Evolutionary conservation across 441 rosid genomes (phyloP).

Genomic region (Dalechampia spathulata): DNA sequence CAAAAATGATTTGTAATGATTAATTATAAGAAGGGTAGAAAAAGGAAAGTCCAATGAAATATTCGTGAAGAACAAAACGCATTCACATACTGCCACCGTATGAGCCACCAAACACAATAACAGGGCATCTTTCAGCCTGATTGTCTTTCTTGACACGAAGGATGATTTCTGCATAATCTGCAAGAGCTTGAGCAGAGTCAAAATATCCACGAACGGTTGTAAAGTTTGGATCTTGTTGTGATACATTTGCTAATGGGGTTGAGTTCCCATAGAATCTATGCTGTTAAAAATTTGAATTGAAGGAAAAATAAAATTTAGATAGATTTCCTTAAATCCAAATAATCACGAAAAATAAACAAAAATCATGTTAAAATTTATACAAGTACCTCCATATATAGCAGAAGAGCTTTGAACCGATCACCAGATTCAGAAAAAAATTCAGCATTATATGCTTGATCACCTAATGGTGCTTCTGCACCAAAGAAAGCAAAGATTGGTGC

Average conservation of each 20-base stretch:
- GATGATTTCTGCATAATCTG: slow-evolving; percentile 66
- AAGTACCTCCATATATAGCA: slow-evolving; percentile 60
- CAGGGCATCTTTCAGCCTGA: slow-evolving; percentile 39
- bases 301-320: too few relatives aligned
- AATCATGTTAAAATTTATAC: neutral
- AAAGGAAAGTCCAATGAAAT: too few relatives aligned
- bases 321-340: too few relatives aligned
- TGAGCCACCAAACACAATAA: slow-evolving; percentile 67
- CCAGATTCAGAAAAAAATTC: slow-evolving; percentile 52
- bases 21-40: too few relatives aligned
- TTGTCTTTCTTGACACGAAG: slow-evolving; percentile 36
- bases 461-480: slow-evolving; percentile 46
- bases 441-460: slow-evolving; percentile 7
- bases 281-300: too few relatives aligned
- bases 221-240: slow-evolving; percentile 37
- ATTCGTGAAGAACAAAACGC: neutral
- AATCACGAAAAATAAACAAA: too few relatives aligned
- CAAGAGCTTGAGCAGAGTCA: slow-evolving; percentile 62
- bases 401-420: slow-evolving; percentile 37
- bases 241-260: slow-evolving; percentile 49
- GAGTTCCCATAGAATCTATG: slow-evolving; percentile 69
- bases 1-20: too few relatives aligned
- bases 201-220: slow-evolving; percentile 51
- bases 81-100: slow-evolving; percentile 67
- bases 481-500: slow-evolving; percentile 57